A percentile compares a stretch with the other conserved stretches of the same genome.
Evolutionary conservation across 176 grass and related monocot species (phyloP).

Genomic region (Triticum turgidum): DNA sequence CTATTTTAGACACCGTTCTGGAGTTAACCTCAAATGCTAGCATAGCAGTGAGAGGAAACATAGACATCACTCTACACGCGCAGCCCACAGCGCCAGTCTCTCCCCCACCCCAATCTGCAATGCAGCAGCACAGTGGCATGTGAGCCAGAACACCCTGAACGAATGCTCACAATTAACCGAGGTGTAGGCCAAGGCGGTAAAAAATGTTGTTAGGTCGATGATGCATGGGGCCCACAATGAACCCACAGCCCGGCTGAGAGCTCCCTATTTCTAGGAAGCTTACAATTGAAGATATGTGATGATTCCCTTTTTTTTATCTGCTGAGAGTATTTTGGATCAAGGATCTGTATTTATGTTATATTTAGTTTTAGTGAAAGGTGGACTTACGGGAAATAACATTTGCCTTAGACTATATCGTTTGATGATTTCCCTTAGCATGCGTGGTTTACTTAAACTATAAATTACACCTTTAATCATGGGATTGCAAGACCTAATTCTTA

Average conservation of each 20-base stretch:
- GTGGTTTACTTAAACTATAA: slow-evolving; percentile 4
- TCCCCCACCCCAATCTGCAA: too few species aligned
- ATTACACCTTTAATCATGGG: neutral
- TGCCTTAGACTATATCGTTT: too few species aligned
- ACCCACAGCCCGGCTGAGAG: neutral
- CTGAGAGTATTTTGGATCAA: too few species aligned
- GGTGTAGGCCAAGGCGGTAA: neutral
- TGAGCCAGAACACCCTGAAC: neutral
- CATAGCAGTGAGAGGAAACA: neutral
- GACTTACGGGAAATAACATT: too few species aligned
- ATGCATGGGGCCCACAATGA: neutral
- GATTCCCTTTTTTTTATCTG: neutral
- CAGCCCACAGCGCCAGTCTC: neutral
- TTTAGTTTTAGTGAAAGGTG: too few species aligned
- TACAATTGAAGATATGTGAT: neutral
- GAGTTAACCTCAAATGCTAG: too few species aligned
- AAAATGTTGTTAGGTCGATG: neutral
- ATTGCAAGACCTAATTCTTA: slow-evolving; percentile 7
- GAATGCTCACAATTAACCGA: neutral
- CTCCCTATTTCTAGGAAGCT: neutral
- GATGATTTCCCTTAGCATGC: neutral
- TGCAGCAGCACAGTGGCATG: neutral
- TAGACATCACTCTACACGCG: neutral
- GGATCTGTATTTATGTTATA: too few species aligned
- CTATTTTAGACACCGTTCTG: neutral